phyloP scores from a whole-genome alignment of 2,329 filamentous ascomycete species.

The Penicillium occitanis region DNA sequence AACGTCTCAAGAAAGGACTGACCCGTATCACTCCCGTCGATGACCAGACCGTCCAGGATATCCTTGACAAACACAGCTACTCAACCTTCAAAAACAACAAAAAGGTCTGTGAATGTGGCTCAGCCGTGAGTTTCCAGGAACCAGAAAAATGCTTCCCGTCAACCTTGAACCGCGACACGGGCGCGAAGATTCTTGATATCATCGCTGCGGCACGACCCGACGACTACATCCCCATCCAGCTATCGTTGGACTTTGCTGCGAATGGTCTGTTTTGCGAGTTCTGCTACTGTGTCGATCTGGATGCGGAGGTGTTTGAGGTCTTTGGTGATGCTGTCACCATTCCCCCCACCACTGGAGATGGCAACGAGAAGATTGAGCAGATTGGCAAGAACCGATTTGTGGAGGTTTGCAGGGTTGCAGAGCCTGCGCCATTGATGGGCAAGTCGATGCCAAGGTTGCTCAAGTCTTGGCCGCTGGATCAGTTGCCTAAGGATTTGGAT shows the following conservation, averaged over 20 bases:
- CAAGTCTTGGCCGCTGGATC: constrained; percentile 4
- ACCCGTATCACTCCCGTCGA: constrained; percentile 23
- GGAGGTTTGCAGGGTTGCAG: background rate
- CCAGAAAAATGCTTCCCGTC: constrained; percentile 13
- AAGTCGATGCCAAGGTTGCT: constrained; percentile 11
- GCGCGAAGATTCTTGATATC: constrained; percentile 23
- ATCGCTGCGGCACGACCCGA: constrained; percentile 23
- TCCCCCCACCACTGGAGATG: background rate
- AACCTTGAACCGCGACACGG: constrained; percentile 24
- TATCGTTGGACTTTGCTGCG: constrained; percentile 26
- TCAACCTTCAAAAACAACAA: background rate
- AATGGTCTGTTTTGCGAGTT: constrained; percentile 29
- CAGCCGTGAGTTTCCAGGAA: background rate
- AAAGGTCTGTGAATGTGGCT: constrained; percentile 11
- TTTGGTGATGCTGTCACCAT: constrained; percentile 20
- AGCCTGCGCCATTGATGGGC: background rate
- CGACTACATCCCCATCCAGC: constrained; percentile 21
- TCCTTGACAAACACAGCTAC: background rate
- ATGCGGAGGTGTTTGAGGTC: constrained; percentile 19
- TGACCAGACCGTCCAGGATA: background rate
- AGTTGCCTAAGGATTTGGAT: constrained; percentile 13
- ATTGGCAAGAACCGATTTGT: constrained; percentile 9
- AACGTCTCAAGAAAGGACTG: constrained; percentile 26
- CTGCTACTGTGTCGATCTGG: constrained; percentile 31
- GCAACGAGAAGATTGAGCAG: background rate